Evolutionary conservation across 2,329 filamentous ascomycete species (phyloP).

Genomic region (Calycina herbarum): DNA sequence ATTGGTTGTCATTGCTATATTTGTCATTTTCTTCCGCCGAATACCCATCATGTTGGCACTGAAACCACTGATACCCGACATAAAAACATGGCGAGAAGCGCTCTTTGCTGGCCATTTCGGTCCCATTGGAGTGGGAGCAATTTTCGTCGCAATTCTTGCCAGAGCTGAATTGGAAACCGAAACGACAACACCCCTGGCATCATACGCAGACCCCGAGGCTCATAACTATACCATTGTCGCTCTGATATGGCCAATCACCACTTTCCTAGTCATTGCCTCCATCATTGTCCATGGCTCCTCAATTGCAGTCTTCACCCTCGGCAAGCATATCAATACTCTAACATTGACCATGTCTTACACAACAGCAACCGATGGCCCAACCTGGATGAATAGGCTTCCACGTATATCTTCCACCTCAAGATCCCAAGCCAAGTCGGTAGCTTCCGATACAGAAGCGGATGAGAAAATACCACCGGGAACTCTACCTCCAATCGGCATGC

Average conservation of each 20-base stretch:
- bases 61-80: conserved; percentile 91
- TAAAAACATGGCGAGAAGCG: conserved; percentile 97
- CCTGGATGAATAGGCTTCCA: conserved; percentile 94
- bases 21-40: conserved; percentile 93
- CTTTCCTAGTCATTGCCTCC: conserved; percentile 90
- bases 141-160: conserved; percentile 91
- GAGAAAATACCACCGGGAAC: conserved; percentile 71
- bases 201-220: conserved; percentile 53
- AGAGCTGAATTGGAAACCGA: conserved; percentile 85
- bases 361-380: conserved; percentile 77
- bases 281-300: conserved; percentile 98
- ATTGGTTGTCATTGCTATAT: conserved; percentile 86
- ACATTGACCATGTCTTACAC: conserved; percentile 97
- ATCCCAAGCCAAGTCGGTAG: conserved; percentile 77
- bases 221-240: conserved; percentile 70
- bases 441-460: conserved; percentile 74
- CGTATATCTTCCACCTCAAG: conserved; percentile 66
- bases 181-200: conserved; percentile 67
- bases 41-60: conserved; percentile 91
- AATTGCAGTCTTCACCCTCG: conserved; percentile 93
- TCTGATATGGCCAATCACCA: conserved; percentile 92
- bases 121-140: conserved; percentile 93
- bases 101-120: conserved; percentile 97
- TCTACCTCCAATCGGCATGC: conserved; percentile 68
- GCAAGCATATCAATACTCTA: conserved; percentile 96